Conservation (phyloP, 1,284 basidiomycete species). For the Hymenochaete sp. region DNA sequence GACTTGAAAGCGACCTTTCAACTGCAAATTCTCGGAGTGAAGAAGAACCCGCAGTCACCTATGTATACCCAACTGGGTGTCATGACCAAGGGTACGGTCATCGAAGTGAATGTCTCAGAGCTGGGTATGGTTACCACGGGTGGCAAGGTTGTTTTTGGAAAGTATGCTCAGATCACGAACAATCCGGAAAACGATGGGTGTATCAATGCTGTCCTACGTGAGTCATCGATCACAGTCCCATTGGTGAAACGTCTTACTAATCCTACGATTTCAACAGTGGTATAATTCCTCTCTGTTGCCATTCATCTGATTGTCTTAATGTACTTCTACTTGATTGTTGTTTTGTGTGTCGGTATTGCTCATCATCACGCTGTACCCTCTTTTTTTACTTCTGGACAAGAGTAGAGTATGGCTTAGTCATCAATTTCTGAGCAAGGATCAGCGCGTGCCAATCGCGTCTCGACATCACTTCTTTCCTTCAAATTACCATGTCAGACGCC, state of each 20-base stretch:
- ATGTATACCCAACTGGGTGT: constrained; percentile 96
- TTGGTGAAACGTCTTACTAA: neutral
- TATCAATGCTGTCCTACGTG: constrained; percentile 86
- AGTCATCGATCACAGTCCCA: constrained; percentile 27
- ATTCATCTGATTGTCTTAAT: neutral
- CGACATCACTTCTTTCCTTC: too few species aligned
- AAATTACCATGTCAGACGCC: constrained; percentile 10
- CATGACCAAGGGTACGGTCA: constrained; percentile 95
- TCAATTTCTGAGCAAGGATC: too few species aligned
- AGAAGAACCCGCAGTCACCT: constrained; percentile 99
- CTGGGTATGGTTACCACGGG: constrained; percentile 98
- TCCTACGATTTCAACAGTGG: constrained; percentile 9
- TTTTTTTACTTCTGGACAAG: too few species aligned
- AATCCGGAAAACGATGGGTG: constrained; percentile 97
- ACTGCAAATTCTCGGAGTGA: constrained; percentile 94
- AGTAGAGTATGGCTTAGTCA: too few species aligned
- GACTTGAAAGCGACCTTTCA: constrained; percentile 99
- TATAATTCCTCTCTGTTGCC: constrained; percentile 1
- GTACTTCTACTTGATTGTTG: constrained; percentile 7
- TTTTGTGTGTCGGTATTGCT: neutral
- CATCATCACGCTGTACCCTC: neutral
- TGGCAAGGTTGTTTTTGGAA: constrained; percentile 86
- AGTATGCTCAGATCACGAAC: constrained; percentile 96
- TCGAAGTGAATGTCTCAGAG: constrained; percentile 98
- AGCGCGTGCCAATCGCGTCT: too few species aligned